phyloP scores from a whole-genome alignment of 257 asterid species.

The Fraxinus americana region DNA sequence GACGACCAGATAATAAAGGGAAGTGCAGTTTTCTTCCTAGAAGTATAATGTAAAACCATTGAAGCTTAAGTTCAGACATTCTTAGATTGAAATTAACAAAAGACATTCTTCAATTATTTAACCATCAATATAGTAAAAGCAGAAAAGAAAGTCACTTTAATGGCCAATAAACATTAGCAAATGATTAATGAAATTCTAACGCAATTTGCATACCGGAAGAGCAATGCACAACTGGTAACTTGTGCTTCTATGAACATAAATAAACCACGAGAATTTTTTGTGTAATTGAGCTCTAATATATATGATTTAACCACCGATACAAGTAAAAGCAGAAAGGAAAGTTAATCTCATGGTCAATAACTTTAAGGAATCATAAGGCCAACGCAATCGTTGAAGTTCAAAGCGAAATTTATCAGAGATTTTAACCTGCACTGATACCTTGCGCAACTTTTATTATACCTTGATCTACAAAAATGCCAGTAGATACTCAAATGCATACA shows the following conservation, averaged over 20 bases:
- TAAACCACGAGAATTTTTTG: too few relatives aligned
- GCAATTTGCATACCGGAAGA: not conserved
- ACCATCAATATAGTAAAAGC: not conserved
- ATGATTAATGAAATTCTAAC: not conserved
- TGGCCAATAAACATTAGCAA: not conserved
- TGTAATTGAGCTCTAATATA: not conserved
- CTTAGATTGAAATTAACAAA: not conserved
- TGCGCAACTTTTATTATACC: not conserved
- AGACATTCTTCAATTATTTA: not conserved
- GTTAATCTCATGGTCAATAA: conserved; percentile 19
- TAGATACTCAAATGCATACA: conserved; percentile 9
- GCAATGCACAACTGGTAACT: not conserved
- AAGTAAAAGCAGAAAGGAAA: not conserved
- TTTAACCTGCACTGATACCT: not conserved
- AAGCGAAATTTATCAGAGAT: not conserved
- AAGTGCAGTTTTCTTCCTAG: not conserved
- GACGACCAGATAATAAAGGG: not conserved
- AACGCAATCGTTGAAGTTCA: conserved; percentile 1
- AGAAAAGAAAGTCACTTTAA: not conserved
- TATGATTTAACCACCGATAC: conserved; percentile 17
- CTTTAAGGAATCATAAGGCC: not conserved
- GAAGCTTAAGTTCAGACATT: not conserved
- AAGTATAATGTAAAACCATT: not conserved
- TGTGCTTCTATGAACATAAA: too few relatives aligned
- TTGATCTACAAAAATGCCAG: conserved; percentile 21